These are phyloP conservation scores for Ceratocystis smalleyi DNA, from an alignment of 2,329 filamentous ascomycete species.

Conservation along the genomic window DNA sequence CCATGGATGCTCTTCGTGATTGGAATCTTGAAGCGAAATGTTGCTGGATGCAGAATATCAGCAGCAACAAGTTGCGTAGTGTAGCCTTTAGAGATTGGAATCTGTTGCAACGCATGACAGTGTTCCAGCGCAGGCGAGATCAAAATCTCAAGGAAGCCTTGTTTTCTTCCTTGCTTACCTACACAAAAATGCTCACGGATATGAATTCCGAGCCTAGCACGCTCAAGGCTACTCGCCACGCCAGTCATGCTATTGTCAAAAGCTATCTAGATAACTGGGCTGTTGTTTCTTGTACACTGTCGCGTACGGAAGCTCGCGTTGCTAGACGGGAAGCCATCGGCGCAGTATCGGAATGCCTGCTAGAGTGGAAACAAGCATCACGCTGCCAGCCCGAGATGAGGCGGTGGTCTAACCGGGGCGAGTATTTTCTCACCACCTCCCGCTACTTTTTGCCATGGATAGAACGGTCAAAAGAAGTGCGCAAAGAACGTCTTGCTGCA, in stretches of 20 bases:
- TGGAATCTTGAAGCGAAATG: conserved; percentile 16
- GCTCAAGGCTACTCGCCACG: conserved; percentile 5
- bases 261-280: conserved; percentile 7
- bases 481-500: conserved; percentile 17
- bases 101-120: conserved; percentile 14
- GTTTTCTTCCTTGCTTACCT: conserved; percentile 1
- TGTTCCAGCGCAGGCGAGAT: conserved; percentile 9
- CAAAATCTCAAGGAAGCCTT: neutral
- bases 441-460: conserved; percentile 23
- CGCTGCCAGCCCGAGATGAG: conserved; percentile 14
- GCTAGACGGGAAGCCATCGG: conserved; percentile 7
- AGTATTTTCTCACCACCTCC: conserved; percentile 21
- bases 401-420: conserved; percentile 17
- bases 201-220: conserved; percentile 4
- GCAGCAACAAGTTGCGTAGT: conserved; percentile 8
- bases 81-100: conserved; percentile 16
- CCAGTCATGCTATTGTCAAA: neutral
- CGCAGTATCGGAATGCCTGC: conserved; percentile 1
- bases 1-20: conserved; percentile 6
- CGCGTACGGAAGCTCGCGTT: conserved; percentile 3
- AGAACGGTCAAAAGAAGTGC: conserved; percentile 18
- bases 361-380: conserved; percentile 10
- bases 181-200: neutral
- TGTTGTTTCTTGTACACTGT: neutral
- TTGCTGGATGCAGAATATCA: conserved; percentile 5